phyloP scores from a whole-genome alignment of 352 stramenopile species.

The Plasmopara muralis region DNA sequence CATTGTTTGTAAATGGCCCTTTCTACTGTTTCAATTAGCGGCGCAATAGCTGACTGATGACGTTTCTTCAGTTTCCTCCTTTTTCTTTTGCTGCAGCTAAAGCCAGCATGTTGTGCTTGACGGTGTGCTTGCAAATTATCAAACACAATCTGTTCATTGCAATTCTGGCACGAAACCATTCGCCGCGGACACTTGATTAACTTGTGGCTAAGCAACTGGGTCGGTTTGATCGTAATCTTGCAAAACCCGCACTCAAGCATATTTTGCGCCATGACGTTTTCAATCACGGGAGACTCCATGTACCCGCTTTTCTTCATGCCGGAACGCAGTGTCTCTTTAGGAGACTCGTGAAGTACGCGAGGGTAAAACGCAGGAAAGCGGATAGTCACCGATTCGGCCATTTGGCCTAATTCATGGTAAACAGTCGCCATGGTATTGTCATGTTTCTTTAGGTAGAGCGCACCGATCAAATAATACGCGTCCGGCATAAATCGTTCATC shows the following conservation, averaged over 20 bases:
- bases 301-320: constrained; percentile 24
- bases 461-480: constrained; percentile 27
- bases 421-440: constrained; percentile 23
- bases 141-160: constrained; percentile 24
- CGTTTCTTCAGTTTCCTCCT: constrained; percentile 9
- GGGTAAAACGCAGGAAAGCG: constrained; percentile 29
- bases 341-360: constrained; percentile 7
- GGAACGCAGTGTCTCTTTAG: constrained; percentile 20
- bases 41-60: neutral
- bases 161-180: constrained; percentile 20
- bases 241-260: constrained; percentile 26
- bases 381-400: constrained; percentile 22
- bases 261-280: constrained; percentile 16
- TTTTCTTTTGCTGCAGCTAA: constrained; percentile 11
- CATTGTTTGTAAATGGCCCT: neutral
- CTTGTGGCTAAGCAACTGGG: constrained; percentile 26
- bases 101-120: constrained; percentile 9
- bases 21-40: neutral
- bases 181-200: constrained; percentile 28
- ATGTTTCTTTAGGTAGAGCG: constrained; percentile 22
- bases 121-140: constrained; percentile 20
- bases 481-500: constrained; percentile 33
- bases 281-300: constrained; percentile 24
- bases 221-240: constrained; percentile 20
- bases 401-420: constrained; percentile 25